Conservation (phyloP, 2,329 filamentous ascomycete species). For the Xylariaceae sp. region DNA sequence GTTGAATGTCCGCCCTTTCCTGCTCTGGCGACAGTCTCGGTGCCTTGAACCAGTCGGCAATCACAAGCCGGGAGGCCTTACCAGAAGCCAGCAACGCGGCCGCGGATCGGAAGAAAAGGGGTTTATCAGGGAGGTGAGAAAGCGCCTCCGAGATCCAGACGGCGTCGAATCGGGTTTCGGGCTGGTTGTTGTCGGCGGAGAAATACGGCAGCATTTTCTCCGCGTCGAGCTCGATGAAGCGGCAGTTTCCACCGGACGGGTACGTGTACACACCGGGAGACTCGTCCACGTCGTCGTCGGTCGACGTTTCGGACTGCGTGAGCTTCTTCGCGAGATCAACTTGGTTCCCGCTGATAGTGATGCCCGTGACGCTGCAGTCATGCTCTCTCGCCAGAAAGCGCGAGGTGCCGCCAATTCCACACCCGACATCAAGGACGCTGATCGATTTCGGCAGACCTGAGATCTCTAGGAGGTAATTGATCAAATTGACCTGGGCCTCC, state of each 20-base stretch:
- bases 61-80: conserved; percentile 46
- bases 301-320: conserved; percentile 33
- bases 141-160: conserved; percentile 60
- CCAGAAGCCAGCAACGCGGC: conserved; percentile 42
- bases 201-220: conserved; percentile 55
- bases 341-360: conserved; percentile 55
- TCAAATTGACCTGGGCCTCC: conserved; percentile 51
- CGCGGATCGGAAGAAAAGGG: conserved; percentile 52
- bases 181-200: conserved; percentile 25
- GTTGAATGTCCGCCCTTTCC: conserved; percentile 47
- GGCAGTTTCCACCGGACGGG: conserved; percentile 34
- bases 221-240: conserved; percentile 54
- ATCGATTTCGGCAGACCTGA: conserved; percentile 35
- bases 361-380: conserved; percentile 50
- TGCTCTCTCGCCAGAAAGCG: conserved; percentile 49
- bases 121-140: conserved; percentile 55
- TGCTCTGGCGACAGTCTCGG: conserved; percentile 38
- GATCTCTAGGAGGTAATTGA: conserved; percentile 49
- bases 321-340: conserved; percentile 53
- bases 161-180: conserved; percentile 40
- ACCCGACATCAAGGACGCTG: conserved; percentile 54
- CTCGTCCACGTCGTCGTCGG: background rate
- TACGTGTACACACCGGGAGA: conserved; percentile 1
- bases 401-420: conserved; percentile 55
- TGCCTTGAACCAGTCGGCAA: conserved; percentile 58